Evolutionary conservation across 2,329 filamentous ascomycete genomes (phyloP).

Genomic region (Metarhizium guizhouense): DNA sequence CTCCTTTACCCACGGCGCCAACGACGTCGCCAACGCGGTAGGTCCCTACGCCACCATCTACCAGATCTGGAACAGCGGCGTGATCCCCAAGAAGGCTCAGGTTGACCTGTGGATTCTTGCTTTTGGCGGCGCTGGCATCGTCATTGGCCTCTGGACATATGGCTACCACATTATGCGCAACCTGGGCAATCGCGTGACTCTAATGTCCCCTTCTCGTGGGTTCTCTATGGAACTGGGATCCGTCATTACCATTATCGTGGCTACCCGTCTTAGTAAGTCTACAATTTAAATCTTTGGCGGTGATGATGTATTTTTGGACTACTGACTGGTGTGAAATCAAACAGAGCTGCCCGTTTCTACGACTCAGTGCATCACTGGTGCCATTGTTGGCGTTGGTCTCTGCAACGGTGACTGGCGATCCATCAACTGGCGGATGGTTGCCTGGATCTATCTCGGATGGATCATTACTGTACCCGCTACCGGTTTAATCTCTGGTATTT

Average conservation of each 20-base stretch:
- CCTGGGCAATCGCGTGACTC: slow-evolving; percentile 52
- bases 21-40: slow-evolving; percentile 55
- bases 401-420: slow-evolving; percentile 49
- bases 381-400: slow-evolving; percentile 53
- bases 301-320: slow-evolving; percentile 3
- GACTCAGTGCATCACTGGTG: slow-evolving; percentile 55
- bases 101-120: slow-evolving; percentile 54
- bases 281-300: not conserved
- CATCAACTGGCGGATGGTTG: slow-evolving; percentile 56
- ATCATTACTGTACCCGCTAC: slow-evolving; percentile 50
- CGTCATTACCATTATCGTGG: slow-evolving; percentile 54
- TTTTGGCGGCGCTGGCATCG: slow-evolving; percentile 42
- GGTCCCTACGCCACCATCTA: slow-evolving; percentile 56
- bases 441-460: slow-evolving; percentile 51
- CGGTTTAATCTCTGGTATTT: slow-evolving; percentile 46
- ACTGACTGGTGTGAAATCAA: not conserved
- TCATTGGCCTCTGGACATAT: slow-evolving; percentile 49
- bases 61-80: slow-evolving; percentile 46
- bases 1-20: slow-evolving; percentile 58
- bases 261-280: slow-evolving; percentile 45
- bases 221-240: slow-evolving; percentile 53
- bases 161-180: slow-evolving; percentile 58
- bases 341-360: slow-evolving; percentile 52
- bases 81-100: slow-evolving; percentile 32
- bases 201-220: slow-evolving; percentile 52